These are phyloP conservation scores for Cystobasidium pallidum DNA, from an alignment of 1,284 basidiomycete genomes.

Conservation along the genomic window DNA sequence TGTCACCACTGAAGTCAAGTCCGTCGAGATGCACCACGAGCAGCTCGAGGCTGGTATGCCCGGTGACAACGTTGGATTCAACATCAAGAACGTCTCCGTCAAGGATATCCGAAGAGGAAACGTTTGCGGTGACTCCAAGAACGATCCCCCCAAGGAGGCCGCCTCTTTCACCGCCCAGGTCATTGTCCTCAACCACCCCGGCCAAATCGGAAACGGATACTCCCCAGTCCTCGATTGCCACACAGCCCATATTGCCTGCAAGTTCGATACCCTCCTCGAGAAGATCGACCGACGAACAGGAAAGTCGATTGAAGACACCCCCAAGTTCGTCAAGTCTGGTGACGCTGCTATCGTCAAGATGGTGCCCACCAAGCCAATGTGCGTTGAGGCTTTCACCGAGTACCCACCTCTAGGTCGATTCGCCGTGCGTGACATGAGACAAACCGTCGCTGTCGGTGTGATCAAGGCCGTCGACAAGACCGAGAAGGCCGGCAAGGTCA, in stretches of 20 bases:
- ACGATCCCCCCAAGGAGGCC: constrained; percentile 99
- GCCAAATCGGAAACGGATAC: constrained; percentile 98
- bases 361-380: constrained; percentile 93
- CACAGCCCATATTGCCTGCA: constrained; percentile 95
- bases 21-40: constrained; percentile 99
- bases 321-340: constrained; percentile 98
- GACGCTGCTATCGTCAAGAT: constrained; percentile 85
- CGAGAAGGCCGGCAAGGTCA: constrained; percentile 71
- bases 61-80: constrained; percentile 99
- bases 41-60: constrained; percentile 92
- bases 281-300: constrained; percentile 99
- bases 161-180: constrained; percentile 99
- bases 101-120: constrained; percentile 99
- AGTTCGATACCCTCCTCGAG: constrained; percentile 96
- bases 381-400: constrained; percentile 95
- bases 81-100: constrained; percentile 97
- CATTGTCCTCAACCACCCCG: constrained; percentile 99
- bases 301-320: constrained; percentile 81
- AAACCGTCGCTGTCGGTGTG: constrained; percentile 96
- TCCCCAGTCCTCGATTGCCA: constrained; percentile 99
- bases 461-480: constrained; percentile 95
- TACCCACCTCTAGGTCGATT: constrained; percentile 99
- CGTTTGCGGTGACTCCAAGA: constrained; percentile 99
- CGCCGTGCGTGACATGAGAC: constrained; percentile 63
- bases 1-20: constrained; percentile 99